phyloP scores from a whole-genome alignment of 2,329 filamentous ascomycete genomes.

The Penicillium sp. region DNA sequence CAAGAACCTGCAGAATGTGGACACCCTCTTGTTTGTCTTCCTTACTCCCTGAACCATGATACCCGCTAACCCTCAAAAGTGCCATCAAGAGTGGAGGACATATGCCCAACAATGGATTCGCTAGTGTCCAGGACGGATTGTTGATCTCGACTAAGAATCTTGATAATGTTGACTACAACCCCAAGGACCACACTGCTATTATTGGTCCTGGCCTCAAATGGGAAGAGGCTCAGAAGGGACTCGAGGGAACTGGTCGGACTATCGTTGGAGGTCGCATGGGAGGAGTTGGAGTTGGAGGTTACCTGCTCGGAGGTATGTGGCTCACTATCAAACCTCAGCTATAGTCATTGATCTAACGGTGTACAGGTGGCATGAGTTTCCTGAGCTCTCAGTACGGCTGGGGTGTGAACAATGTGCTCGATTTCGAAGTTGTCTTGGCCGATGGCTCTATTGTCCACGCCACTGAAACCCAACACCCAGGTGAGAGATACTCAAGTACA shows the following conservation, averaged over 20 bases:
- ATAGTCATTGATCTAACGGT: slow-evolving; percentile 9
- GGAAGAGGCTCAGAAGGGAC: slow-evolving; percentile 34
- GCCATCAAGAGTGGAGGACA: slow-evolving; percentile 56
- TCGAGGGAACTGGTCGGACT: slow-evolving; percentile 34
- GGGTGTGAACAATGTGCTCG: slow-evolving; percentile 49
- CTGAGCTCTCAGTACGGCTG: slow-evolving; percentile 53
- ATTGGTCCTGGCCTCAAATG: slow-evolving; percentile 39
- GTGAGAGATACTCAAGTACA: slow-evolving; percentile 9
- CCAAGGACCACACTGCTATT: slow-evolving; percentile 40
- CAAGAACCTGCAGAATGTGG: slow-evolving; percentile 48
- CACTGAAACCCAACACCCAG: slow-evolving; percentile 36
- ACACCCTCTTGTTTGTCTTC: slow-evolving; percentile 46
- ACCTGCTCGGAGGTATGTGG: slow-evolving; percentile 46
- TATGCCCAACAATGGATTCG: slow-evolving; percentile 49
- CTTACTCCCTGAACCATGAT: not conserved
- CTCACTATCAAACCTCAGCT: not conserved
- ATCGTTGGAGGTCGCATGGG: slow-evolving; percentile 50
- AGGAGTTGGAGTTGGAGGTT: slow-evolving; percentile 50
- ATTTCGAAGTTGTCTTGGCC: slow-evolving; percentile 50
- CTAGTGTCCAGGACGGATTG: slow-evolving; percentile 46
- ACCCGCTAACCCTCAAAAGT: not conserved
- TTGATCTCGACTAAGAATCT: slow-evolving; percentile 49
- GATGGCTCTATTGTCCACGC: slow-evolving; percentile 48
- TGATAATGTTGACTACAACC: slow-evolving; percentile 37
- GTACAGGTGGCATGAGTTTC: slow-evolving; percentile 45